phyloP scores from a whole-genome alignment of 768 basidiomycete species.

The Candolleomyces efflorescens region DNA sequence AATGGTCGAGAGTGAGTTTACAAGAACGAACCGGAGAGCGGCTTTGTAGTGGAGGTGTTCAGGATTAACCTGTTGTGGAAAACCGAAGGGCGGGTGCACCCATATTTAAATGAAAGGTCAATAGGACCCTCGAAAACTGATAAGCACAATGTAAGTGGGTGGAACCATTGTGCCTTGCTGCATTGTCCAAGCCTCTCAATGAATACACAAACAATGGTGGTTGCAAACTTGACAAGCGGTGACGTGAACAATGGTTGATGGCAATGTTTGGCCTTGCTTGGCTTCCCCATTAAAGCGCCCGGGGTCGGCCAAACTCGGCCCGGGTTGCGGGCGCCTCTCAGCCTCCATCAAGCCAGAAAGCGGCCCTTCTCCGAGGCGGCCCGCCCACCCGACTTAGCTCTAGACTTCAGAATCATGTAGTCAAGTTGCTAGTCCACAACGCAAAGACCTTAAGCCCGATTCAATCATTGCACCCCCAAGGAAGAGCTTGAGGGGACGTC shows the following conservation, averaged over 20 bases:
- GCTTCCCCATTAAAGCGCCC: not conserved
- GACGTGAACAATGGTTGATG: not conserved
- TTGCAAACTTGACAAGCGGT: not conserved
- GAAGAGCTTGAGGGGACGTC: too few relatives aligned
- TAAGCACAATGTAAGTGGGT: slow-evolving; percentile 1
- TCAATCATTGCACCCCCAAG: too few relatives aligned
- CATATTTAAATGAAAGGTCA: slow-evolving; percentile 6
- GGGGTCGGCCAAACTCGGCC: not conserved
- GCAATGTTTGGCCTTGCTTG: not conserved
- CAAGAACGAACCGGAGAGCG: not conserved
- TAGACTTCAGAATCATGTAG: too few relatives aligned
- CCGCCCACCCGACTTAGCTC: too few relatives aligned
- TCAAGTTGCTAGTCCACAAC: too few relatives aligned
- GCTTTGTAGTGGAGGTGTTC: not conserved
- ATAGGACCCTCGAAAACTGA: not conserved
- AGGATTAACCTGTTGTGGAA: slow-evolving; percentile 8
- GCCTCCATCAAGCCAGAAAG: too few relatives aligned
- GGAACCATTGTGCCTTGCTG: slow-evolving; percentile 1
- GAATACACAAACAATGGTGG: not conserved
- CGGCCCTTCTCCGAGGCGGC: too few relatives aligned
- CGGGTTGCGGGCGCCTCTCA: too few relatives aligned
- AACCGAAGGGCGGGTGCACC: not conserved
- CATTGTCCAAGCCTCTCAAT: slow-evolving; percentile 2
- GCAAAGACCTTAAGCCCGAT: too few relatives aligned
- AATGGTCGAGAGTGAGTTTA: not conserved